Evolutionary conservation across 108 stramenopile genomes (phyloP), one percentile per base, ranked within the genome.

Genomic region (Cyclotella sp.): DNA sequence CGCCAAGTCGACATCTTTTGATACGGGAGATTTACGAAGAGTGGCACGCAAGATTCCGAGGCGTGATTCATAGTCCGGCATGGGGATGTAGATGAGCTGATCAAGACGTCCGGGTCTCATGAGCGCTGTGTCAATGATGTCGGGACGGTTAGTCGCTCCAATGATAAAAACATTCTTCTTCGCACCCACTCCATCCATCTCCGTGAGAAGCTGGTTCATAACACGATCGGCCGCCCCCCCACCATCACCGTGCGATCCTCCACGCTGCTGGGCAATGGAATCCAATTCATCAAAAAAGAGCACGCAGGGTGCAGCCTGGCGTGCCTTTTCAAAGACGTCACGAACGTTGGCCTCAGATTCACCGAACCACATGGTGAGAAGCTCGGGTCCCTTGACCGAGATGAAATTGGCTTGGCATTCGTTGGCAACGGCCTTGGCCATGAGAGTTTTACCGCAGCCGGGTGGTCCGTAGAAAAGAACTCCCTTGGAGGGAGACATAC

Each of bases 311-410:
- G 98, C 97, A 26, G 99, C 96, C 66, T 97, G 97, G 30, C 99
- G 91, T 9, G 99, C 99, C 93, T 99, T 99, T 78, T 98, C 98
- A 79, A 99, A 99, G n/a, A 99, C 96, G 81, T 99, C 98, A 75
- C 99, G 97, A 46, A 99, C 98, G 85, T 99, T 99, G 42, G 98
- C 97, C 86, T 99, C 99, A 52, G 95, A 96, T 87, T 99, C 99
- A 76, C 99, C 99, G 77, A 99, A 99, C 99, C 99, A 99, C 99
- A 99, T 99, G 84, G 99, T 99, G 77, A 99, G 93, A 28, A 99
- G 93, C 88, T 99, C 99, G 41, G 99, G 99, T 64, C 99, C 98
- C 93, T 99, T 98, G 68, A 97, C 96, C 39, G 95, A 97, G 75
- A 98, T 97, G 79, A 98, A 99, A 81, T 99, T 98, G 54, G 97